phyloP scores from a whole-genome alignment of 164 flowering plant species.

The Pachysandra terminalis region DNA sequence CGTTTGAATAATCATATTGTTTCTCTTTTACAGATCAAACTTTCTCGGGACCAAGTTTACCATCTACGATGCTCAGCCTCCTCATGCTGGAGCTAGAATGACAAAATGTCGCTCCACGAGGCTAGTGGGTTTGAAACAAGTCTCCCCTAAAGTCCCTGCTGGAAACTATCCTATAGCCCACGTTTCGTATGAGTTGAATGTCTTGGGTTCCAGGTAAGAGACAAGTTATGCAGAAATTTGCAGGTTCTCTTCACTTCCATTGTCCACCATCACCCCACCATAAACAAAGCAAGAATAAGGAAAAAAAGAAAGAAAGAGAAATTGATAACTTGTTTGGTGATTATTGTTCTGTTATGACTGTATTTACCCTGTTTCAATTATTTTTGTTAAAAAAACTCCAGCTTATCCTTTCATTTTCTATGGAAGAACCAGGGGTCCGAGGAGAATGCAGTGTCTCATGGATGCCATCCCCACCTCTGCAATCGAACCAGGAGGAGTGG shows the following conservation, averaged over 20 bases:
- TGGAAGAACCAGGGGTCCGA: slow-evolving; percentile 76
- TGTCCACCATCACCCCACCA: too few relatives aligned
- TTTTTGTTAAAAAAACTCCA: too few relatives aligned
- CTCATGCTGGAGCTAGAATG: slow-evolving; percentile 57
- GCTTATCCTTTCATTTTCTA: too few relatives aligned
- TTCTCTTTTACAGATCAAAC: slow-evolving; percentile 45
- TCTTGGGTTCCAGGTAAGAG: slow-evolving; percentile 67
- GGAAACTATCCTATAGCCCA: slow-evolving; percentile 70
- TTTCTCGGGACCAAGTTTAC: slow-evolving; percentile 76
- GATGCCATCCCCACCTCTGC: slow-evolving; percentile 59
- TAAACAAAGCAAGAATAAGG: too few relatives aligned
- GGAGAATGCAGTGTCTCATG: slow-evolving; percentile 68
- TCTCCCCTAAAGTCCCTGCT: slow-evolving; percentile 59
- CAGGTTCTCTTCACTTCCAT: not conserved
- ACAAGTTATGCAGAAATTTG: not conserved
- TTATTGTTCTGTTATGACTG: not conserved
- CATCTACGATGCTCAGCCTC: slow-evolving; percentile 64
- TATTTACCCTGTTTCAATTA: too few relatives aligned
- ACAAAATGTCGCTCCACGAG: slow-evolving; percentile 58
- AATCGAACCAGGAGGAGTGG: slow-evolving; percentile 60
- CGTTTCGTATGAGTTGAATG: slow-evolving; percentile 69
- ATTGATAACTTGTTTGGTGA: too few relatives aligned
- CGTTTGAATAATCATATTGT: not conserved
- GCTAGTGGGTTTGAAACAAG: slow-evolving; percentile 55
- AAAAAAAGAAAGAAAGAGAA: too few relatives aligned